Percentiles rank a stretch among this genome's conserved stretches.
Evolutionary conservation across 2,329 filamentous ascomycete species (phyloP).

Genomic region (Colletotrichum nymphaeae): DNA sequence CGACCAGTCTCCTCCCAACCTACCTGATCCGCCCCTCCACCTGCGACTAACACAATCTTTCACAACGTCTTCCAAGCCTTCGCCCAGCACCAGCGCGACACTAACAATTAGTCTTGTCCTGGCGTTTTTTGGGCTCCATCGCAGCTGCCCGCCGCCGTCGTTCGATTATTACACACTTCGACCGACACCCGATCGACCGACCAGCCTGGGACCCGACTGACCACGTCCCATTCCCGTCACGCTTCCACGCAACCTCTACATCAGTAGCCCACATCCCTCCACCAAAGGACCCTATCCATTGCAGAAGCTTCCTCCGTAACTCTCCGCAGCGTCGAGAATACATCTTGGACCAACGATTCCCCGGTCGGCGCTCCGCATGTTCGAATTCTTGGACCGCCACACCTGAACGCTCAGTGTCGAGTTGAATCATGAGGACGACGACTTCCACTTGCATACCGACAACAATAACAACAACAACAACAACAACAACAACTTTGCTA

Average conservation of each 20-base stretch:
- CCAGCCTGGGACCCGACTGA: conserved; percentile 11
- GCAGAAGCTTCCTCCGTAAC: conserved; percentile 12
- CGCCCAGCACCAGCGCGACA: not conserved
- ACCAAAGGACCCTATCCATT: conserved; percentile 6
- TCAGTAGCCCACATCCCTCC: conserved; percentile 15
- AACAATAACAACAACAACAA: too few species aligned
- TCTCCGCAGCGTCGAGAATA: not conserved
- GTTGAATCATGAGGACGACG: conserved; percentile 26
- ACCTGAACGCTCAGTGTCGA: conserved; percentile 9
- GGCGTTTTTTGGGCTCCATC: conserved; percentile 9
- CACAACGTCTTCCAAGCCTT: not conserved
- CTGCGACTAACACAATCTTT: conserved; percentile 12
- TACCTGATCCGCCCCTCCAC: conserved; percentile 10
- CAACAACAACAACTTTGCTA: not conserved
- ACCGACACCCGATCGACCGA: conserved; percentile 23
- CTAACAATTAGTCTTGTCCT: not conserved
- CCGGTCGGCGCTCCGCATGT: conserved; percentile 10
- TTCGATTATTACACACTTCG: conserved; percentile 20
- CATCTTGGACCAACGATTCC: conserved; percentile 4
- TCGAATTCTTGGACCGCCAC: not conserved
- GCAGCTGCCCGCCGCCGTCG: conserved; percentile 18
- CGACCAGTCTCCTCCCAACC: not conserved
- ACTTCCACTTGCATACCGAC: conserved; percentile 11
- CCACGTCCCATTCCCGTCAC: conserved; percentile 27
- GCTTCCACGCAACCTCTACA: not conserved